Evolutionary conservation across 139 green algal species (phyloP), one percentile per base, ranked within the genome.

Genomic region (Tetratostichococcus sp.): DNA sequence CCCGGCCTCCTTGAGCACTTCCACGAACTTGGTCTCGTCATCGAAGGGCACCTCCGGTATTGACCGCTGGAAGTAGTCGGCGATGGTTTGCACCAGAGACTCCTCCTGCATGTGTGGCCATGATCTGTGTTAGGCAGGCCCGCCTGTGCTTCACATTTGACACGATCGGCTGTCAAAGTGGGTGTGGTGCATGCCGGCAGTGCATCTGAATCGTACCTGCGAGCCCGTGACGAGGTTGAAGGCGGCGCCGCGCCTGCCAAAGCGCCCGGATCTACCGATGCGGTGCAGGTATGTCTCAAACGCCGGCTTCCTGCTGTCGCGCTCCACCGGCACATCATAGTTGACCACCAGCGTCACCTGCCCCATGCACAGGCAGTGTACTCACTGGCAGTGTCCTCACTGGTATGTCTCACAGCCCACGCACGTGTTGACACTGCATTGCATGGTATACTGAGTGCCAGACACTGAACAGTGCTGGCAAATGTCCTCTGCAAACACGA

Each of bases 231-330:
- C 83, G 30, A 98, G 87, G 84, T 98, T 98, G 86, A 98, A 98
- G 21, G 94, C 94, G n/a, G 86, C 91, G 22, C 93, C 96, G 85
- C 98, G 98, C 39, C 92, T 86, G 1, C 96, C 96, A 85, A 99
- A 99, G 6, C 96, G 85, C 17, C 95, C 96, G 28, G 75, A 91
- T 34, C 96, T 88, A 19, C 96, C 96, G 75, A 99, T 99, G 75
- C 96, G 87, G 84, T 99, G 96, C 34, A 99, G 83, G 84, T 99
- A 99, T 6, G 94, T 98, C 79, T 99, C 96, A 78, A 93, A 98
- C 35, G 88, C 90, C 34, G 96, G 95, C 25, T 76, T 90, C 34
- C 73, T 74, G 33, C 81, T n/a, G 79, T 96, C 86, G 1, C 88
- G 82, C 80, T 98, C 90, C 66, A 93, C 84, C 0, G 96, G 96